Conservation (phyloP, 1,284 basidiomycete genomes). For the Irpex rosettiformis region DNA sequence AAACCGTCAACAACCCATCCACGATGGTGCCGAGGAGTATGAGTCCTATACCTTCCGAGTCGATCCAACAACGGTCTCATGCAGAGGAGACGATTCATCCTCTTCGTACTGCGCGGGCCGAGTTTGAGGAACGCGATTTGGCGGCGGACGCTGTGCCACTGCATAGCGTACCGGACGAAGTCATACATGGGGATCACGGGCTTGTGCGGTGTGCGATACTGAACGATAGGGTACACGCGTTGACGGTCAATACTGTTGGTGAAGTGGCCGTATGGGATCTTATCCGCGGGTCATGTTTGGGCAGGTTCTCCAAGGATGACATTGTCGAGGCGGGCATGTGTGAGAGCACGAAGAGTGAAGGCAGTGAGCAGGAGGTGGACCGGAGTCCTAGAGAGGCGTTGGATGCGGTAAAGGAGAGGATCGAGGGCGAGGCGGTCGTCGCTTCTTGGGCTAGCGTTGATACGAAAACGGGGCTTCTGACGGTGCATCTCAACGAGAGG, state of each 20-base stretch:
- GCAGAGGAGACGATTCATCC: constrained; percentile 36
- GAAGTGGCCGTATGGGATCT: constrained; percentile 94
- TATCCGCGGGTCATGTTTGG: constrained; percentile 74
- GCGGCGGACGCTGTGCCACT: constrained; percentile 77
- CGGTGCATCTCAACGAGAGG: constrained; percentile 83
- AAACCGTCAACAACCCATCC: constrained; percentile 10
- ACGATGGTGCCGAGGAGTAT: constrained; percentile 20
- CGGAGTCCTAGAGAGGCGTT: constrained; percentile 78
- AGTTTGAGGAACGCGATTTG: constrained; percentile 77
- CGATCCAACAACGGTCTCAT: constrained; percentile 12
- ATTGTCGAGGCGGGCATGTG: constrained; percentile 52
- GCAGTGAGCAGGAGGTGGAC: constrained; percentile 39
- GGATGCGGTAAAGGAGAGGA: constrained; percentile 81
- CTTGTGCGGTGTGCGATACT: constrained; percentile 81
- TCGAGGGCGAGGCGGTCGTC: constrained; percentile 91
- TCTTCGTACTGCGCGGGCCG: constrained; percentile 19
- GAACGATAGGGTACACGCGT: constrained; percentile 88
- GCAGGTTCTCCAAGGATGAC: constrained; percentile 64
- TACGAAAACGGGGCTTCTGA: constrained; percentile 85
- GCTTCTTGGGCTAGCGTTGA: constrained; percentile 87
- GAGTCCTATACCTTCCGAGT: constrained; percentile 28
- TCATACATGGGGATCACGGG: constrained; percentile 79
- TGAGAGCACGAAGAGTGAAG: constrained; percentile 26
- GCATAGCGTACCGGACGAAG: constrained; percentile 57
- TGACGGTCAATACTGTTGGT: constrained; percentile 87